Evolutionary conservation across 106 monocot species (phyloP).

Genomic region (Narthecium ossifragum): DNA sequence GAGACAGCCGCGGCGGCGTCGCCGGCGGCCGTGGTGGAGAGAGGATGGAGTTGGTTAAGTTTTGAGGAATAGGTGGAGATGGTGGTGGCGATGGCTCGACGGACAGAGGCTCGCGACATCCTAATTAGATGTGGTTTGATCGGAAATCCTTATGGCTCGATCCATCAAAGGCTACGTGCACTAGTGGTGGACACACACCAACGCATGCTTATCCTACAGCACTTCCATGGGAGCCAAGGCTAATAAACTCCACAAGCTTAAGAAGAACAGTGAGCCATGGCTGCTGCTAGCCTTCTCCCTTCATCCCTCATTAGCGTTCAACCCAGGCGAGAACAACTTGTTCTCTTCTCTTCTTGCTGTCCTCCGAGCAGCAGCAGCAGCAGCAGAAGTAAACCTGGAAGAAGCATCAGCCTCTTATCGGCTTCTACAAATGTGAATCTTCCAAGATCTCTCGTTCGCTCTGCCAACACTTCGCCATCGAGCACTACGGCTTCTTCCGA

Average conservation of each 20-base stretch:
- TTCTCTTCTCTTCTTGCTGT: background rate
- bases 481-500: background rate
- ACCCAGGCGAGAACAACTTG: too few relatives aligned
- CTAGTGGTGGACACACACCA: too few relatives aligned
- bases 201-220: too few relatives aligned
- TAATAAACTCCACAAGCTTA: background rate
- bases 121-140: too few relatives aligned
- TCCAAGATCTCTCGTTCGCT: background rate
- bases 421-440: background rate
- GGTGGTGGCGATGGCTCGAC: too few relatives aligned
- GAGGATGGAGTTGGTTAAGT: too few relatives aligned
- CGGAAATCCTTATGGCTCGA: too few relatives aligned
- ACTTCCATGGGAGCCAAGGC: background rate
- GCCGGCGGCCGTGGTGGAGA: too few relatives aligned
- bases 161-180: too few relatives aligned
- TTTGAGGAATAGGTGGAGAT: background rate
- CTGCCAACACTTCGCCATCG: background rate
- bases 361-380: background rate
- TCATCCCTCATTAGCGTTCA: background rate
- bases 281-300: background rate
- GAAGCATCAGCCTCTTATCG: background rate
- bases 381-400: background rate
- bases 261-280: background rate
- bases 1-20: conserved; percentile 1
- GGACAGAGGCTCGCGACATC: too few relatives aligned